These are phyloP conservation scores for Ogataea haglerorum DNA, from an alignment of 805 yeast genomes.

Conservation along the genomic window DNA sequence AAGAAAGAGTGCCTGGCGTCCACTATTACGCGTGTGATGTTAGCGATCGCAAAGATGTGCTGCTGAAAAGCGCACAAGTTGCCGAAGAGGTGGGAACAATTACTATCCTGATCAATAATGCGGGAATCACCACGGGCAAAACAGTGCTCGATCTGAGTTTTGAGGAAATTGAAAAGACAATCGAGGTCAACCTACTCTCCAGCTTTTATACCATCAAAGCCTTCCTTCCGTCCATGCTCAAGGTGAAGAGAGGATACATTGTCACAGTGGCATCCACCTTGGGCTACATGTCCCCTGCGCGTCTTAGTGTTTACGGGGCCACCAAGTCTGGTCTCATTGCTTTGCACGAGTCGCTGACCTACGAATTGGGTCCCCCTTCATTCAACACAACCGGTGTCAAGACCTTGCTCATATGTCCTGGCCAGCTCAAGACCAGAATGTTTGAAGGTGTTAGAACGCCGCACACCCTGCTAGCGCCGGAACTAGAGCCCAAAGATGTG, in stretches of 20 bases:
- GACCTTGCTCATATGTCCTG: constrained; percentile 80
- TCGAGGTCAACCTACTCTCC: constrained; percentile 68
- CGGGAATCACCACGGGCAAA: constrained; percentile 68
- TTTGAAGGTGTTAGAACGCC: constrained; percentile 76
- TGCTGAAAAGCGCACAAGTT: constrained; percentile 39
- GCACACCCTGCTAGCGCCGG: constrained; percentile 74
- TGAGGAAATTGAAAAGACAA: constrained; percentile 57
- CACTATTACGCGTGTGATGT: constrained; percentile 70
- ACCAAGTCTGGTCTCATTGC: constrained; percentile 85
- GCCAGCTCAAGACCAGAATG: constrained; percentile 76
- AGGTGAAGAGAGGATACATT: constrained; percentile 61
- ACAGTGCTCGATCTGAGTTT: constrained; percentile 50
- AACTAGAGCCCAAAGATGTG: constrained; percentile 62
- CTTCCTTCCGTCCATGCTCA: constrained; percentile 72
- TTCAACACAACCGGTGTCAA: constrained; percentile 51
- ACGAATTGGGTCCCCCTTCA: constrained; percentile 58
- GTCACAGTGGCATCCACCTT: constrained; percentile 81
- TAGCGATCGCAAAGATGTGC: constrained; percentile 45
- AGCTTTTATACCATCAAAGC: constrained; percentile 66
- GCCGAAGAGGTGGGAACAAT: constrained; percentile 52
- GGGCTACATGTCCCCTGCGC: constrained; percentile 82
- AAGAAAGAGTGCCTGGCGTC: constrained; percentile 37
- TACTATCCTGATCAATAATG: constrained; percentile 77
- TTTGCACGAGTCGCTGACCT: constrained; percentile 75
- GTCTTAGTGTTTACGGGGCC: constrained; percentile 80